These are phyloP conservation scores for Exophiala aquamarina DNA, from an alignment of 2,329 filamentous ascomycete genomes.

Conservation along the genomic window DNA sequence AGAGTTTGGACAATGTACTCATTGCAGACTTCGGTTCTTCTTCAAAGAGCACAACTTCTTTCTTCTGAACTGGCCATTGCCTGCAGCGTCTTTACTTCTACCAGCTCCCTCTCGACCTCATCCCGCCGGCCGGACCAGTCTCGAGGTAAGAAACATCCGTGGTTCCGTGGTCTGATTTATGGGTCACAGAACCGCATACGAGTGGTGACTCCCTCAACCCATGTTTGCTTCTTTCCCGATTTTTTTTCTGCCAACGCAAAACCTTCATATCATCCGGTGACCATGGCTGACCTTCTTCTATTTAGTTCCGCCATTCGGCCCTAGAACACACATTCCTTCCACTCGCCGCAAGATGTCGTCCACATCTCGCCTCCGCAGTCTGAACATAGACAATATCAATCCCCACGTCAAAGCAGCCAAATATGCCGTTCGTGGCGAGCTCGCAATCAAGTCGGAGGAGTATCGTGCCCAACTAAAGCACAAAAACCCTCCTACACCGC, in stretches of 20 bases:
- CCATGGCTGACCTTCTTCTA: conserved; percentile 8
- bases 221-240: conserved; percentile 20
- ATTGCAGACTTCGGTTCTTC: conserved; percentile 13
- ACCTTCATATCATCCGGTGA: neutral
- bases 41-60: conserved; percentile 21
- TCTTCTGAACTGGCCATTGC: conserved; percentile 23
- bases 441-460: conserved; percentile 89
- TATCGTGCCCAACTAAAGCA: conserved; percentile 72
- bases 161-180: conserved; percentile 11
- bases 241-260: conserved; percentile 10
- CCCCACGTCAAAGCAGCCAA: conserved; percentile 80
- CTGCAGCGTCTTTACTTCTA: conserved; percentile 13
- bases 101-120: conserved; percentile 3
- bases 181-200: conserved; percentile 4
- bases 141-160: conserved; percentile 15
- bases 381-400: conserved; percentile 89
- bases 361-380: conserved; percentile 46
- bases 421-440: conserved; percentile 94
- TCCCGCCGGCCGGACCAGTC: conserved; percentile 9
- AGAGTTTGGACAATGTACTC: conserved; percentile 9
- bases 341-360: conserved; percentile 47
- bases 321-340: conserved; percentile 18
- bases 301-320: conserved; percentile 1
- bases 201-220: conserved; percentile 19
- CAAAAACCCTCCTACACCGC: conserved; percentile 38